A percentile compares a stretch with the other conserved stretches of the same genome.
Evolutionary conservation across 768 basidiomycete genomes (phyloP).

Genomic region (Suillus sp.): DNA sequence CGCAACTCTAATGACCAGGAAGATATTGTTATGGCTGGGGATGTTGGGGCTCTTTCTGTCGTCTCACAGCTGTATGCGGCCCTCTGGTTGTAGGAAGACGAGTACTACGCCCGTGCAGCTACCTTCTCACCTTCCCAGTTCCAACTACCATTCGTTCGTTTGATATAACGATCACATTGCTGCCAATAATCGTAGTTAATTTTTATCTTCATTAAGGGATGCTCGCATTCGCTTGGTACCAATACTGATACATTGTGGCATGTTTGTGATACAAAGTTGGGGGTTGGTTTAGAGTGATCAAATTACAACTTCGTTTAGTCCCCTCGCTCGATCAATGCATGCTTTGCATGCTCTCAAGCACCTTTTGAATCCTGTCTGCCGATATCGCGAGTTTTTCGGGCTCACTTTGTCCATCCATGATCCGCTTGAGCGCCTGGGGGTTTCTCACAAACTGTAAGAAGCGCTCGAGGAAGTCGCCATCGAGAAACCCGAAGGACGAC

Average conservation of each 20-base stretch:
- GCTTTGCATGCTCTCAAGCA: slow-evolving; percentile 53
- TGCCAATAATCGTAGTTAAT: background rate
- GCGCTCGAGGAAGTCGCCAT: slow-evolving; percentile 82
- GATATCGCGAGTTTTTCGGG: slow-evolving; percentile 58
- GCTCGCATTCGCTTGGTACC: background rate
- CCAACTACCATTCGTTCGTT: slow-evolving; percentile 13
- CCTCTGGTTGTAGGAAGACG: slow-evolving; percentile 3
- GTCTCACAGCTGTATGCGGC: slow-evolving; percentile 11
- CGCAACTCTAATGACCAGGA: slow-evolving; percentile 27
- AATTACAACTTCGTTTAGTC: background rate
- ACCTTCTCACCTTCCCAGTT: slow-evolving; percentile 19
- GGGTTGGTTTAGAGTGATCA: background rate
- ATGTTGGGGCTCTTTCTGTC: slow-evolving; percentile 9
- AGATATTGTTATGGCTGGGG: slow-evolving; percentile 15
- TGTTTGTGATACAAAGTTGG: slow-evolving; percentile 12
- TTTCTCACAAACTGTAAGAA: slow-evolving; percentile 50
- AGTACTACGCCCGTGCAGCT: background rate
- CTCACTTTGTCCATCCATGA: slow-evolving; percentile 58
- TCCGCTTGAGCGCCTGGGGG: slow-evolving; percentile 46
- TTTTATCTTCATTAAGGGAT: background rate
- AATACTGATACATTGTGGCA: slow-evolving; percentile 23
- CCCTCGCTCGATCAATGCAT: slow-evolving; percentile 46
- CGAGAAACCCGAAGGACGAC: slow-evolving; percentile 75
- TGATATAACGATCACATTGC: background rate
- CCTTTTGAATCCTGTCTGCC: slow-evolving; percentile 36